Base-by-base conservation (phyloP, 2,329 filamentous ascomycete species). In the Xylariales sp. region DNA sequence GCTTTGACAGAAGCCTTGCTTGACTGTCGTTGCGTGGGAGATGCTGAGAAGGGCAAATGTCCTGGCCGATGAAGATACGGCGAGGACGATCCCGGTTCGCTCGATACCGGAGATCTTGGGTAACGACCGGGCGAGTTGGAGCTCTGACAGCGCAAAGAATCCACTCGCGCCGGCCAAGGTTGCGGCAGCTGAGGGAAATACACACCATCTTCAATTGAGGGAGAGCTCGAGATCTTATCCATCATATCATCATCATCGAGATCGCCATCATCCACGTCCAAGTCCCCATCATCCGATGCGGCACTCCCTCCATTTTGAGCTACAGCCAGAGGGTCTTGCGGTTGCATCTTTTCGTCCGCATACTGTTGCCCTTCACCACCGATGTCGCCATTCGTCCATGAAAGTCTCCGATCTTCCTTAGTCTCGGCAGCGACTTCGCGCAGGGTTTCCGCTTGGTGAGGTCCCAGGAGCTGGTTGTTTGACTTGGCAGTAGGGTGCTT, bases 121-220 rank as follows among this genome's bases (percentile, higher is more conserved):
- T 51, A 55, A n/a, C n/a, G n/a, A n/a, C n/a, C n/a, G n/a, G n/a
- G n/a, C n/a, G n/a, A n/a, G n/a, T n/a, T n/a, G n/a, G n/a, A n/a
- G n/a, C n/a, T n/a, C n/a, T n/a, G n/a, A n/a, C n/a, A n/a, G n/a
- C n/a, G n/a, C 38, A 69, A 58, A 48, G 66, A 69, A 45, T 65
- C 66, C 46, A 65, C 56, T 54, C 65, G 65, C 48, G 57, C 60
- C 40, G 67, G 69, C 68, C 65, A 68, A 44, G 53, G 54, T 48
- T 44, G 55, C 36, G 60, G 56, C 50, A 62, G 55, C 44, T 50
- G 43, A 50, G 52, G 58, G 66, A 63, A 65, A 68, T 71, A 93
- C 89, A 76, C 82, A 98, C 91, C 91, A 84, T 97, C 91, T 73
- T 95, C 89, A 65, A 98, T 98, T 53, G 91, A 97, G 59, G 93